A percentile compares a stretch with the other conserved stretches of the same genome.
These are phyloP conservation scores for Rhodomyrtus psidioides DNA, from an alignment of 441 rosid genomes.

Conservation along the genomic window DNA sequence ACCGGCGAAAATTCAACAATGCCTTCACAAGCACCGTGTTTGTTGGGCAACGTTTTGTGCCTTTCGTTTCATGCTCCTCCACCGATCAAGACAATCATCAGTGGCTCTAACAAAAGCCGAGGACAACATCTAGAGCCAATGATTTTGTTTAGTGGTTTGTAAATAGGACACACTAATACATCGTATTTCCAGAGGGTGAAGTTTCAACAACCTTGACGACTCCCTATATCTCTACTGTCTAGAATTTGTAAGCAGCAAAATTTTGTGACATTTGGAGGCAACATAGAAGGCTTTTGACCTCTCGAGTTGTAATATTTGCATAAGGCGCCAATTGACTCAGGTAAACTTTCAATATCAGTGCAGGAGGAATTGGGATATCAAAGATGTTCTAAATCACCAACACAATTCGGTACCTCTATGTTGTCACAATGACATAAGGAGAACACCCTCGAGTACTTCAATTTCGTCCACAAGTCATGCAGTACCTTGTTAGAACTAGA, in stretches of 20 bases:
- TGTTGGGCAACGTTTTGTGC: no score
- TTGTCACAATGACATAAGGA: fast-evolving
- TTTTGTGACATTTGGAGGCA: fast-evolving
- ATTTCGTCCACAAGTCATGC: not conserved
- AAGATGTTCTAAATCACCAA: not conserved
- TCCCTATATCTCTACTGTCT: not conserved
- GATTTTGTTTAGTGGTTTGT: no score
- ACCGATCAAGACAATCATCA: no score
- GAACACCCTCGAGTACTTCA: not conserved
- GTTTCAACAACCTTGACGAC: no score
- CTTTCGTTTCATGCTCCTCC: no score
- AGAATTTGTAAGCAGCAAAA: not conserved
- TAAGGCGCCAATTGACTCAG: fast-evolving
- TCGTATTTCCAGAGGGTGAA: no score
- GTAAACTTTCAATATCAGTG: fast-evolving
- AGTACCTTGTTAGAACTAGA: not conserved
- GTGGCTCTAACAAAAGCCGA: no score
- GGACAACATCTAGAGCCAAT: no score
- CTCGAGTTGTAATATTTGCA: not conserved
- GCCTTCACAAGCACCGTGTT: no score
- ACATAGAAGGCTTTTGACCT: fast-evolving
- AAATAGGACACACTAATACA: no score
- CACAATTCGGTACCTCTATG: not conserved
- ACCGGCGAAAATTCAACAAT: no score
- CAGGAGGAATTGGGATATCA: not conserved